These are phyloP conservation scores for Fusarium sacchari DNA, from an alignment of 2,329 filamentous ascomycete genomes.

Conservation along the genomic window DNA sequence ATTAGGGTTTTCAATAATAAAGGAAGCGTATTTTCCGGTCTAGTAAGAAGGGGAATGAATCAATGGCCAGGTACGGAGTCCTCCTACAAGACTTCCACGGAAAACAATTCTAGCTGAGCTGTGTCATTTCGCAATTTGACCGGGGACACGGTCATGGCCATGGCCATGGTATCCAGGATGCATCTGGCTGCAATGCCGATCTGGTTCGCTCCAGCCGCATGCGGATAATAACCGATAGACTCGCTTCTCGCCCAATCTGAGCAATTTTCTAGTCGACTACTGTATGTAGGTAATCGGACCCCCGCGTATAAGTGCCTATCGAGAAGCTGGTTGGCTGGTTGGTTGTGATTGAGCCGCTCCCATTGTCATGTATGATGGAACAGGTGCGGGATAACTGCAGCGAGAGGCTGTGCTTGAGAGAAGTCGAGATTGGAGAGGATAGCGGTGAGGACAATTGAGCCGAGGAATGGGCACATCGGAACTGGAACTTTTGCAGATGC, in stretches of 20 bases:
- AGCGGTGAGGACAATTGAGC: slow-evolving; percentile 19
- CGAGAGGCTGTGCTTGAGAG: slow-evolving; percentile 13
- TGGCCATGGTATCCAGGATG: background rate
- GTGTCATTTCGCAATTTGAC: background rate
- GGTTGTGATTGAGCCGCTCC: slow-evolving; percentile 6
- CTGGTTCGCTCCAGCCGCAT: slow-evolving; percentile 24
- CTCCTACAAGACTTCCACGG: background rate
- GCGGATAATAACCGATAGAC: slow-evolving; percentile 16
- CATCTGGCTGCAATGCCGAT: slow-evolving; percentile 32
- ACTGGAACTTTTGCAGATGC: slow-evolving; percentile 20
- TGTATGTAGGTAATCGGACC: slow-evolving; percentile 10
- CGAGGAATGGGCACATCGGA: slow-evolving; percentile 3
- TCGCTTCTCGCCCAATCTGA: slow-evolving; percentile 14
- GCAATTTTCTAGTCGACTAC: background rate
- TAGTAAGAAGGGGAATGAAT: background rate
- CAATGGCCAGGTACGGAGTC: too few species aligned
- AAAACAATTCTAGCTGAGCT: background rate
- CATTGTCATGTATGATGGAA: slow-evolving; percentile 1
- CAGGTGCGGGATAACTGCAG: slow-evolving; percentile 11
- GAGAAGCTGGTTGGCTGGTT: slow-evolving; percentile 13
- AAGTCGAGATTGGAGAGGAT: background rate
- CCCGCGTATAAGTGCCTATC: slow-evolving; percentile 9
- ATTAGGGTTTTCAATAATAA: background rate
- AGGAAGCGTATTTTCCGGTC: background rate
- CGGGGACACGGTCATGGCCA: background rate